Evolutionary conservation across 75 land plant species (phyloP).

Genomic region (Adiantum capillusveneris): DNA sequence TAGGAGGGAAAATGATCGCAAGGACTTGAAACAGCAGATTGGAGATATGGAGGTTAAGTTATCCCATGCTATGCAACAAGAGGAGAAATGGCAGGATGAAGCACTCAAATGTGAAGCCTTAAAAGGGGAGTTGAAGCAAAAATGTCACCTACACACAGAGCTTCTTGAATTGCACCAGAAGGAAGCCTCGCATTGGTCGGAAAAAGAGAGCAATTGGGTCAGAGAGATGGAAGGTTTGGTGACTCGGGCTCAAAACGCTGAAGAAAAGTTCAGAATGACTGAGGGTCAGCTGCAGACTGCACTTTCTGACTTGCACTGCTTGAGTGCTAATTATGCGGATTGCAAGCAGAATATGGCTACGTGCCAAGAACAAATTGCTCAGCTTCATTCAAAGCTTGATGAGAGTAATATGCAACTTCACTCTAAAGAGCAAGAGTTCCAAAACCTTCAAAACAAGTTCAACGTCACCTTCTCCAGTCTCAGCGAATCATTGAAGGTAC

Average conservation of each 20-base stretch:
- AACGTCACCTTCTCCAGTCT: background rate
- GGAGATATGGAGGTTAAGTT: background rate
- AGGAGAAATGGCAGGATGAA: background rate
- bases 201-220: slow-evolving; percentile 6
- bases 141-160: background rate
- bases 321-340: slow-evolving; percentile 6
- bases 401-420: background rate
- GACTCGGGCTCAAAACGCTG: background rate
- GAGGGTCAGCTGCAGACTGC: slow-evolving; percentile 3
- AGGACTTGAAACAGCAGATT: background rate
- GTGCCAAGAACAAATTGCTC: background rate
- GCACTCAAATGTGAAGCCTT: background rate
- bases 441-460: background rate
- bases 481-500: background rate
- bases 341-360: slow-evolving; percentile 3
- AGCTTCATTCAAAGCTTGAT: background rate
- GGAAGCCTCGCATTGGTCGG: background rate
- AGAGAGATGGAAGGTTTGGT: slow-evolving; percentile 11
- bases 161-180: background rate
- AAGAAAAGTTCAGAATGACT: background rate
- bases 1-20: background rate
- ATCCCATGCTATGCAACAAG: background rate
- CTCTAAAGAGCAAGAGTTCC: background rate
- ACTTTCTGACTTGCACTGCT: slow-evolving; percentile 9
- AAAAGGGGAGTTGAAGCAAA: background rate